phyloP scores from a whole-genome alignment of 768 basidiomycete genomes.

The Hemileccinum impolitum region DNA sequence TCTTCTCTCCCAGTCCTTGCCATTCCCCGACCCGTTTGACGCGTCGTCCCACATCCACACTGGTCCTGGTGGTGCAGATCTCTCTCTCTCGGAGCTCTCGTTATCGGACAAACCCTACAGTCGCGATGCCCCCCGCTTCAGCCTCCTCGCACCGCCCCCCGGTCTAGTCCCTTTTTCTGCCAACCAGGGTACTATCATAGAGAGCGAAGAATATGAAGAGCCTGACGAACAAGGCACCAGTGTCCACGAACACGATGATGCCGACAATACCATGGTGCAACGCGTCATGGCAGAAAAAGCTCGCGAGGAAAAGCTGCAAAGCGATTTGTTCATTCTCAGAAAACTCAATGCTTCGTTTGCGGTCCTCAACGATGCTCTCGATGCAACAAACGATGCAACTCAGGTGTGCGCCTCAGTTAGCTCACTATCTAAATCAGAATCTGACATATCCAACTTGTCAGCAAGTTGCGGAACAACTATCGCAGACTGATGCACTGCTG shows the following conservation, averaged over 20 bases:
- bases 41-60: constrained; percentile 26
- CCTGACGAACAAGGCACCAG: constrained; percentile 1
- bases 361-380: constrained; percentile 63
- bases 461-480: constrained; percentile 65
- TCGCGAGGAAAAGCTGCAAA: constrained; percentile 71
- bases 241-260: constrained; percentile 12
- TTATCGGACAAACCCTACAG: constrained; percentile 33
- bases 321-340: constrained; percentile 67
- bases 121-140: constrained; percentile 32
- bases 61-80: constrained; percentile 46
- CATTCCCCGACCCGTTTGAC: constrained; percentile 31
- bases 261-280: constrained; percentile 24
- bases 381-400: constrained; percentile 62
- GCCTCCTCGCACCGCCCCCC: constrained; percentile 31
- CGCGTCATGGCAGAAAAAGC: constrained; percentile 30
- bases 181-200: constrained; percentile 25
- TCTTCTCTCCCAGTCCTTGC: constrained; percentile 48
- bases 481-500: constrained; percentile 68
- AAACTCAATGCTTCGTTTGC: constrained; percentile 72
- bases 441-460: constrained; percentile 22
- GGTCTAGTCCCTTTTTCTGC: constrained; percentile 12
- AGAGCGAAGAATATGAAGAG: constrained; percentile 23
- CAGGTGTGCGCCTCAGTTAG: constrained; percentile 47
- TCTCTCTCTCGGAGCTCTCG: constrained; percentile 57
- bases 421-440: neutral